These are phyloP conservation scores for Capronia americana DNA, from an alignment of 2,329 filamentous ascomycete genomes.

Conservation along the genomic window DNA sequence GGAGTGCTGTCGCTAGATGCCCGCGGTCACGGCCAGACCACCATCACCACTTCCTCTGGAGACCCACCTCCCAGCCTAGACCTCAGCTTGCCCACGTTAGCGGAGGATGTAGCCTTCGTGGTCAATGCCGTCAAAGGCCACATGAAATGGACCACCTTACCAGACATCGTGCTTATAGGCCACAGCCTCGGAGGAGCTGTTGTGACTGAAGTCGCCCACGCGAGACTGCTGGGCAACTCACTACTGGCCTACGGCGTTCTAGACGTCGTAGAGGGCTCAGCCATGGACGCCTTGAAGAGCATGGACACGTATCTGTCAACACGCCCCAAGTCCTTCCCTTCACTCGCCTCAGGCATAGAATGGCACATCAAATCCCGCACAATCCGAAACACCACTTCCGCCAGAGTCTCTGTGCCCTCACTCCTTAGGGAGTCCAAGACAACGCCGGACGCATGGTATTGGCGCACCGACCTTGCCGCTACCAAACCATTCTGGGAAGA, in stretches of 20 bases:
- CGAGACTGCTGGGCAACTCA: conserved; percentile 67
- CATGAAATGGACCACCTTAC: conserved; percentile 76
- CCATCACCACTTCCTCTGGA: conserved; percentile 26
- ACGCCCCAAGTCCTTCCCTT: conserved; percentile 78
- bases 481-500: conserved; percentile 93
- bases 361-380: conserved; percentile 94
- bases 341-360: conserved; percentile 79
- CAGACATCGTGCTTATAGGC: conserved; percentile 80
- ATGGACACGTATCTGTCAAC: conserved; percentile 92
- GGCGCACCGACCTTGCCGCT: conserved; percentile 81
- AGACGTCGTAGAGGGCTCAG: conserved; percentile 94
- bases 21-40: conserved; percentile 79
- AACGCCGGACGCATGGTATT: conserved; percentile 51
- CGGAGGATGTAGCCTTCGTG: conserved; percentile 73
- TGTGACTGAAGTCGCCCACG: conserved; percentile 79
- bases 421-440: conserved; percentile 59
- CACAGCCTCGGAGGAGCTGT: conserved; percentile 94
- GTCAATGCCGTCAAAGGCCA: conserved; percentile 69
- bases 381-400: conserved; percentile 81
- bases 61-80: conserved; percentile 55
- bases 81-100: conserved; percentile 74
- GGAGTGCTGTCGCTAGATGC: conserved; percentile 87
- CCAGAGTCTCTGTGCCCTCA: conserved; percentile 83
- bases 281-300: conserved; percentile 89
- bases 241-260: conserved; percentile 87